A percentile compares a stretch with the other conserved stretches of the same genome.
These are phyloP conservation scores for Botryobasidium botryosum DNA, from an alignment of 768 basidiomycete genomes.

Conservation along the genomic window DNA sequence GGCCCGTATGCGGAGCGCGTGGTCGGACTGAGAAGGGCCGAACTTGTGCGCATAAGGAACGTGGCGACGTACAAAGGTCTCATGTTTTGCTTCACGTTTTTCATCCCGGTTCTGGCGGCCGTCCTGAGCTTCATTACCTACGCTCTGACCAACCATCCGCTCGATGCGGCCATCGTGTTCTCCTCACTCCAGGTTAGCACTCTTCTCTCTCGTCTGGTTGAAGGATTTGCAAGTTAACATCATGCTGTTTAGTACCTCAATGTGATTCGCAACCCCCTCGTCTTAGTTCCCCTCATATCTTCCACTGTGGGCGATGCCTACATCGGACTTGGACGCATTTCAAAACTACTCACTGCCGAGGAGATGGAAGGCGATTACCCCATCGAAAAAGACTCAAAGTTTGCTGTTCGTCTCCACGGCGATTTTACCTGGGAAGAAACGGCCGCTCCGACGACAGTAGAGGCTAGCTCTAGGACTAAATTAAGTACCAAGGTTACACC, in stretches of 20 bases:
- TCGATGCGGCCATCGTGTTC: constrained; percentile 54
- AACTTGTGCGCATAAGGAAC: constrained; percentile 54
- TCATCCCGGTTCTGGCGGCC: constrained; percentile 45
- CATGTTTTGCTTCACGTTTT: constrained; percentile 46
- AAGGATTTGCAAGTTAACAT: not conserved
- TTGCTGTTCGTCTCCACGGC: constrained; percentile 47
- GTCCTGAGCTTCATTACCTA: constrained; percentile 54
- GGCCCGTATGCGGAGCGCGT: constrained; percentile 60
- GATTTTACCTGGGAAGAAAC: constrained; percentile 84
- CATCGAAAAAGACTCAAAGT: constrained; percentile 36
- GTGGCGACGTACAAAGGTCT: constrained; percentile 48
- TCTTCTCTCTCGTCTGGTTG: not conserved
- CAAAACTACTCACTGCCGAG: constrained; percentile 74
- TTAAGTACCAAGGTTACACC: too few relatives aligned
- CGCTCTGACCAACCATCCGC: constrained; percentile 32
- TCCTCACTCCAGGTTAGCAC: constrained; percentile 31
- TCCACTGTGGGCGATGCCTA: constrained; percentile 72
- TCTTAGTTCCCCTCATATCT: too few relatives aligned
- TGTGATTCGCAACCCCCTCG: constrained; percentile 37
- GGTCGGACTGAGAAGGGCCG: constrained; percentile 46
- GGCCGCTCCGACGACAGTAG: constrained; percentile 26
- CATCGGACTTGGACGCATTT: constrained; percentile 62
- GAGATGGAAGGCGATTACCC: constrained; percentile 39
- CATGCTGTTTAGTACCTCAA: constrained; percentile 9
- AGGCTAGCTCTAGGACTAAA: too few relatives aligned